These are phyloP conservation scores for Amphirosellinia nigrospora DNA, from an alignment of 495 filamentous ascomycete species.

Conservation along the genomic window DNA sequence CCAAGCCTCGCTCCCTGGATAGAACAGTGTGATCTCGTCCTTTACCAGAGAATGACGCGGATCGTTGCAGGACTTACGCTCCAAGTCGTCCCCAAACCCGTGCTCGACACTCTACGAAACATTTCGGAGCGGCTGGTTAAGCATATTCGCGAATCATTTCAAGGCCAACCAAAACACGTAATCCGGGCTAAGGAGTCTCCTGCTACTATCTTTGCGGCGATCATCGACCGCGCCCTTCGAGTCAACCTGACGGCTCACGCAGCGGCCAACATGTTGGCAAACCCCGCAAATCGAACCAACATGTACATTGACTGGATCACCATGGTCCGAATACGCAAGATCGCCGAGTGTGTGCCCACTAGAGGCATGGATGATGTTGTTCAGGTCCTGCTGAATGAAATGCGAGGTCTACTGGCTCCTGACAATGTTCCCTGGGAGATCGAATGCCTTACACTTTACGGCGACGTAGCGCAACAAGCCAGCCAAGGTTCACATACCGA, in stretches of 20 bases:
- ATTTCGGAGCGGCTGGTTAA: conserved; percentile 79
- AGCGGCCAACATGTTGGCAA: conserved; percentile 76
- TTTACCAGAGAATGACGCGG: conserved; percentile 95
- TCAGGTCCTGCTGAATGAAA: conserved; percentile 74
- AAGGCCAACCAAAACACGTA: conserved; percentile 80
- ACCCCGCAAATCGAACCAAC: conserved; percentile 75
- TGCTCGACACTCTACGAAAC: conserved; percentile 80
- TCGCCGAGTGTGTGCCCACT: conserved; percentile 65
- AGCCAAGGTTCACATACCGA: conserved; percentile 32
- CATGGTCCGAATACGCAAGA: conserved; percentile 73
- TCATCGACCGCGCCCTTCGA: conserved; percentile 82
- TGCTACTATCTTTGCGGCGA: conserved; percentile 83
- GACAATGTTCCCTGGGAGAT: conserved; percentile 60
- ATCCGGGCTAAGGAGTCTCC: conserved; percentile 84
- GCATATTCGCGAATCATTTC: conserved; percentile 82
- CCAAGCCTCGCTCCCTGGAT: conserved; percentile 89
- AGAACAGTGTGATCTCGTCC: conserved; percentile 88
- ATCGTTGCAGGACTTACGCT: conserved; percentile 84
- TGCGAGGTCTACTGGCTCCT: conserved; percentile 73
- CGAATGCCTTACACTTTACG: conserved; percentile 60
- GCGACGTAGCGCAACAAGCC: conserved; percentile 55
- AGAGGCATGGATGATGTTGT: conserved; percentile 71
- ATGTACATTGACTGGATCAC: conserved; percentile 94
- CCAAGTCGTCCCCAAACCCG: conserved; percentile 83
- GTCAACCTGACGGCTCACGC: conserved; percentile 92